phyloP scores from a whole-genome alignment of 257 asterid genomes.

The Solanum commersonii region DNA sequence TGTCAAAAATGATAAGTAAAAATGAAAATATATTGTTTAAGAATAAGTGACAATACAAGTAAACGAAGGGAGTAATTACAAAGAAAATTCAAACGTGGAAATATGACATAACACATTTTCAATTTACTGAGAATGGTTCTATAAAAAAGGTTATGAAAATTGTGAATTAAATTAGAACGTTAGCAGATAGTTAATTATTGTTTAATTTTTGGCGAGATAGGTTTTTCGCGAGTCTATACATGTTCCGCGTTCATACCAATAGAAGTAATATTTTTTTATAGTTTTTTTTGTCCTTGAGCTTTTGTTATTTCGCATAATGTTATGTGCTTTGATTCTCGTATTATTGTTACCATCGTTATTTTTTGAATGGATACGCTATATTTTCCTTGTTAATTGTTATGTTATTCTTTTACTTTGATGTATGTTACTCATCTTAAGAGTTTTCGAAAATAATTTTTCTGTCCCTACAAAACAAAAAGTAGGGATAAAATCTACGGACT shows the following conservation, averaged over 20 bases:
- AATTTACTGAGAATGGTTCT: neutral
- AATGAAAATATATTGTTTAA: too few relatives aligned
- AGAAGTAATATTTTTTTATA: too few relatives aligned
- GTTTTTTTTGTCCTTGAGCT: neutral
- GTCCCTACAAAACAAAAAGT: fast-evolving
- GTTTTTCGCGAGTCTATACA: too few relatives aligned
- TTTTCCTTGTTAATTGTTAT: neutral
- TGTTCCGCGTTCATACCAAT: neutral
- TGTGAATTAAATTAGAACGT: neutral
- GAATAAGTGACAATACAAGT: too few relatives aligned
- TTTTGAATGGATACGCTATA: neutral
- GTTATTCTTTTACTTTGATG: neutral
- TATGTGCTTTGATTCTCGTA: neutral
- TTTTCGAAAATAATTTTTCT: too few relatives aligned
- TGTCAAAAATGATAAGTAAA: too few relatives aligned
- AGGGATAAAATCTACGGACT: neutral
- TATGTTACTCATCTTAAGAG: too few relatives aligned
- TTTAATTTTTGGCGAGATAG: neutral
- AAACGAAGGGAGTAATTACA: neutral
- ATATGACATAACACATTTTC: neutral
- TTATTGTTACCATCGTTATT: neutral
- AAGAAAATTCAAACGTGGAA: neutral
- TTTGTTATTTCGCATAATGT: neutral
- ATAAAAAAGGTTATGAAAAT: neutral
- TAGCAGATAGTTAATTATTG: neutral